Base-by-base conservation (phyloP, 2,329 filamentous ascomycete species). In the Ascochyta rabiei region DNA sequence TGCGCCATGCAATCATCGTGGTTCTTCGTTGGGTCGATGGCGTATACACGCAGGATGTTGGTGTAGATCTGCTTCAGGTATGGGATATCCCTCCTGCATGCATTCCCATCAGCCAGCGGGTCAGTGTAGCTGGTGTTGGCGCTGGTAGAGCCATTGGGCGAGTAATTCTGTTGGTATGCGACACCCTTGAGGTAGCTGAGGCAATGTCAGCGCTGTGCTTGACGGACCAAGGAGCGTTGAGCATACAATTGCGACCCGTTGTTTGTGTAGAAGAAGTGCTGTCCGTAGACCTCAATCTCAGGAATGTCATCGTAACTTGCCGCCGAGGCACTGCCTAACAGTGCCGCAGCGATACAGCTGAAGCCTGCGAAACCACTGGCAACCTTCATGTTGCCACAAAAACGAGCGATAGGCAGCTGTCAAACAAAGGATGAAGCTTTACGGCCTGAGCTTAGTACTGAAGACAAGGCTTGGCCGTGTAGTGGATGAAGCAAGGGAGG, bases 41-140 rank as follows among this genome's bases (percentile, higher is more conserved):
- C 92, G 76, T 98, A 98, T 52, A 93, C 92, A 76, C 93, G 93
- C 75, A 98, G 91, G 67, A 88, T 86, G 80, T 99, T 99, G 77
- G 92, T 96, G 63, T 86, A 84, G 59, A 97, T 85, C 74, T 91
- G 80, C 74, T 85, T 76, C 63, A 99, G 82, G 67, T 90, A 85
- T 37, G 93, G 92, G 38, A 99, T 85, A 74, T 99, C 95, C 67
- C 93, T 90, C 73, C 84, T 82, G 82, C 95, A 98, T 64, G 78
- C 78, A 44, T 80, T 77, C 54, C 79, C 78, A 70, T 96, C 86
- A 63, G 91, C 84, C 40, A 99, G 85, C 51, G 95, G 93, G 73
- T 99, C 95, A 56, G 82, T 84, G 81, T 93, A 98, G 56, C 78
- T 81, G 46, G 75, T 73, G 49, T 76, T 76, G 31, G 61, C 31